phyloP scores from a whole-genome alignment of 768 basidiomycete species.

The Obba rivulosa region DNA sequence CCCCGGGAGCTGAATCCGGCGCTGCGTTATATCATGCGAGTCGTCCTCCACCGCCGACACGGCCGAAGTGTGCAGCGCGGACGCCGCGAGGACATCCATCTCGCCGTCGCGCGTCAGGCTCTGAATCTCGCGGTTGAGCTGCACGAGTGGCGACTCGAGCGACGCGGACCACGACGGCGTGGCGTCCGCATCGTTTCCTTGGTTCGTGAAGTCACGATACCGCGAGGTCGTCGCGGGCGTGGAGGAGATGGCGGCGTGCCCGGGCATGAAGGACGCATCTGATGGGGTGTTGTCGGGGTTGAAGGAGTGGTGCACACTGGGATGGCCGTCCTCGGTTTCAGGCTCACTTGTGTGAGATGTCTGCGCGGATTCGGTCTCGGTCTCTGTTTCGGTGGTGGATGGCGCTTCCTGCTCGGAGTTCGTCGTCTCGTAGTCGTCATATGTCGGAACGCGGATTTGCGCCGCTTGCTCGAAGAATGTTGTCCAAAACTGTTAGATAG shows the following conservation, averaged over 20 bases:
- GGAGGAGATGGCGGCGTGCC: conserved; percentile 68
- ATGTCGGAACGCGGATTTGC: conserved; percentile 74
- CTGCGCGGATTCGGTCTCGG: conserved; percentile 15
- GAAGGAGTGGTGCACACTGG: conserved; percentile 20
- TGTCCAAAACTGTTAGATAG: conserved; percentile 78
- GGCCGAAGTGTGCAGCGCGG: conserved; percentile 13
- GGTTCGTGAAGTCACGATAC: conserved; percentile 20
- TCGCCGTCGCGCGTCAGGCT: conserved; percentile 44
- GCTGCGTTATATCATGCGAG: conserved; percentile 20
- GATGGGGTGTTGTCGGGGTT: conserved; percentile 45
- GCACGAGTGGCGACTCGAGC: conserved; percentile 68
- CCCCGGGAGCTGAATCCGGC: conserved; percentile 5
- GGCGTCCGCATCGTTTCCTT: conserved; percentile 35
- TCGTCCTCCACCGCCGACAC: conserved; percentile 18
- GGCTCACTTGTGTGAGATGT: conserved; percentile 19
- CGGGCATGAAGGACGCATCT: conserved; percentile 72
- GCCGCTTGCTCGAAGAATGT: conserved; percentile 95
- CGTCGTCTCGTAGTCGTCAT: conserved; percentile 48
- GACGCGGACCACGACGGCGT: conserved; percentile 69
- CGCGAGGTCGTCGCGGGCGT: conserved; percentile 58
- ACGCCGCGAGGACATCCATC: conserved; percentile 14
- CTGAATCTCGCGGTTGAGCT: conserved; percentile 58
- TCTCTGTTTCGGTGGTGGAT: not conserved
- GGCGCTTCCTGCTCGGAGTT: conserved; percentile 16
- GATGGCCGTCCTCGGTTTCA: conserved; percentile 13